Evolutionary conservation across 2,329 filamentous ascomycete species (phyloP), one percentile per base, ranked within the genome.

Genomic region (Arthroderma sp.): DNA sequence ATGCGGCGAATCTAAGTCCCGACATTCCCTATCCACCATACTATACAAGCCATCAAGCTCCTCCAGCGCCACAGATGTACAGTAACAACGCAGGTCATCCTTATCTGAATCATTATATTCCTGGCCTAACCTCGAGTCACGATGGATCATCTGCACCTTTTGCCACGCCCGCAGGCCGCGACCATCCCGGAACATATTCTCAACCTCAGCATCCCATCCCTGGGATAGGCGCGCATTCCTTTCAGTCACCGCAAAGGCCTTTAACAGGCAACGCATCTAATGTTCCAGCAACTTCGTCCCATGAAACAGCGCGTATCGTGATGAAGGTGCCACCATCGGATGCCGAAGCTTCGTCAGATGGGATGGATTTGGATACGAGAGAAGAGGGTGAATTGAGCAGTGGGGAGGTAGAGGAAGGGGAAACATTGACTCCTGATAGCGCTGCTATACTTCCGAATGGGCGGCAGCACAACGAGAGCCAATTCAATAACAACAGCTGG

Each of bases 301-400:
- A 22, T 22, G 15, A 22, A 22, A 3, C 15, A 22, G 15, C 15
- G 15, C 15, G 15, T 22, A 22, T 22, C 15, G 15, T 22, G 15
- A 22, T 22, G 15, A 22, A 22, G 15, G 15, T 22, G 15, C 15
- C 15, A 22, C 15, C 15, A 22, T 22, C 15, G 38, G 42, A 36
- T 29, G 29, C 30, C 7, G 27, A 15, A 32, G 41, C 45, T 8
- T 11, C 32, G 1, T 36, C 39, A 22, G 48, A 48, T 29, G 55
- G 60, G 10, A 56, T 59, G 29, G 52, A 60, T 40, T 59, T 69
- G 38, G 60, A 61, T 44, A 71, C 74, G 46, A 66, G 66, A 45
- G 84, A 91, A 56, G 85, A 93, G 55, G 84, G 83, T 10, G 86
- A 93, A 59, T 60, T 91, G 29, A 83, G 78, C 50, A 85, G 89